Base-by-base conservation (phyloP, 2,329 filamentous ascomycete genomes). In the Cladophialophora carrionii region DNA sequence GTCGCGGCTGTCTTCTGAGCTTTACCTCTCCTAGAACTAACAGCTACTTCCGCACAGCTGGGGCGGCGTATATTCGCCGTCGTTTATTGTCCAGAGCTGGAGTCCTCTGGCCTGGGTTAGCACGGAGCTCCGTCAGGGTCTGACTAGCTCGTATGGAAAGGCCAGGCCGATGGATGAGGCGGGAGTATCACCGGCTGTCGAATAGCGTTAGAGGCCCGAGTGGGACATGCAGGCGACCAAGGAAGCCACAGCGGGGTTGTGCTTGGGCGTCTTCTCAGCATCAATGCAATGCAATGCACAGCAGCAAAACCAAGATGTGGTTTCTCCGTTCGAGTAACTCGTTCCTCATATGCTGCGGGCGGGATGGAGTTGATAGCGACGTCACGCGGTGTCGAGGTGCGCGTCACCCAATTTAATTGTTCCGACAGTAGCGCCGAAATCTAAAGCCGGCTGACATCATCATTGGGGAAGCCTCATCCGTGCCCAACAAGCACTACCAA, bases 111-210 rank as follows among this genome's bases (percentile, higher is more conserved):
- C 37, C 59, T 60, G 57, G 43, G 59, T 31, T 22, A 57, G 32
- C 31, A 24, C 54, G 37, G 54, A 57, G 20, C 54, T 57, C 37
- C 54, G 54, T 17, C 52, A 57, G 52, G 9, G 29, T 34, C 22
- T 51, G 5, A 51, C 48, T 22, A 26, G 48, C 48, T 26, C 24
- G 2, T 51, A 17, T 9, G 24, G 24, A 32, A 20, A 8, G 24
- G 17, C 2, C 2, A 26, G 22, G 52, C 52, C 52, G 52, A 54
- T 9, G 52, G 29, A 34, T 17, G 29, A 54, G 52, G 24, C 24
- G n/a, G 2, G 48, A 51, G 22, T 20, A n/a, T 54, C 29, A 54
- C 24, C 52, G 52, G 26, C 24, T 8, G 7, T 20, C 24, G 3
- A 54, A 31, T 32, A 34, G 24, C 52, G 4, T 54, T 22, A 7